Percentiles rank a stretch among this genome's conserved stretches.
These are phyloP conservation scores for Wilcoxina mikolae DNA, from an alignment of 495 filamentous ascomycete species.

Conservation along the genomic window DNA sequence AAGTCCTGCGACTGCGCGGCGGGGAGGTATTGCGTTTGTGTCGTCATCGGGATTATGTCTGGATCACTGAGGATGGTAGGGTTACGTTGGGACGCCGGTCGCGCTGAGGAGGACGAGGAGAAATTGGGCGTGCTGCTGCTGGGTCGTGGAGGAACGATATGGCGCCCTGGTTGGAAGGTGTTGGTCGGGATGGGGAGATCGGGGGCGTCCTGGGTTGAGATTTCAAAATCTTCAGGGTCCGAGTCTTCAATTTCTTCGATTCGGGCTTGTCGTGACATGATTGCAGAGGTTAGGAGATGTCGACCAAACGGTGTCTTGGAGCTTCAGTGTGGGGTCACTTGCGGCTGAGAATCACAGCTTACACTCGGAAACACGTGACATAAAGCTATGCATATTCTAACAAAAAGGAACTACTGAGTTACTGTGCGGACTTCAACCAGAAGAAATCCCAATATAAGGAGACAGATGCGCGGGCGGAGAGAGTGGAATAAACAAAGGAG, in stretches of 20 bases:
- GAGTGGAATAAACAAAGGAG: not conserved
- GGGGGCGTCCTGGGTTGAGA: conserved; percentile 30
- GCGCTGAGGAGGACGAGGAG: conserved; percentile 31
- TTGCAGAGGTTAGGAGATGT: too few species aligned
- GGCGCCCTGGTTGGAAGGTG: not conserved
- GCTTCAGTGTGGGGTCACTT: too few species aligned
- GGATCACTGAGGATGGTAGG: conserved; percentile 11
- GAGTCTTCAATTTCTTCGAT: conserved; percentile 84
- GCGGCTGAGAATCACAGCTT: too few species aligned
- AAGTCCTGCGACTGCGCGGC: conserved; percentile 43
- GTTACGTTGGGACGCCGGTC: conserved; percentile 24
- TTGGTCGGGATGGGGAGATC: conserved; percentile 27
- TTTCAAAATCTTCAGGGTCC: conserved; percentile 58
- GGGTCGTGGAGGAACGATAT: not conserved
- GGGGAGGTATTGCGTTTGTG: conserved; percentile 31
- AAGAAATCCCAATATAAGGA: not conserved
- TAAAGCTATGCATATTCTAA: too few species aligned
- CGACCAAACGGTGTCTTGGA: too few species aligned
- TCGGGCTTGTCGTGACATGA: conserved; percentile 70
- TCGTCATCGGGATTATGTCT: not conserved
- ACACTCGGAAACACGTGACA: too few species aligned
- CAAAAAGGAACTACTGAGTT: too few species aligned
- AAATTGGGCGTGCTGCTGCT: not conserved
- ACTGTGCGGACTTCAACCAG: too few species aligned
- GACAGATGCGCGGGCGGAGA: not conserved